Percentiles rank a stretch among this genome's conserved stretches.
These are phyloP conservation scores for Metschnikowia noctiluminum DNA, from an alignment of 805 yeast genomes.

Conservation along the genomic window DNA sequence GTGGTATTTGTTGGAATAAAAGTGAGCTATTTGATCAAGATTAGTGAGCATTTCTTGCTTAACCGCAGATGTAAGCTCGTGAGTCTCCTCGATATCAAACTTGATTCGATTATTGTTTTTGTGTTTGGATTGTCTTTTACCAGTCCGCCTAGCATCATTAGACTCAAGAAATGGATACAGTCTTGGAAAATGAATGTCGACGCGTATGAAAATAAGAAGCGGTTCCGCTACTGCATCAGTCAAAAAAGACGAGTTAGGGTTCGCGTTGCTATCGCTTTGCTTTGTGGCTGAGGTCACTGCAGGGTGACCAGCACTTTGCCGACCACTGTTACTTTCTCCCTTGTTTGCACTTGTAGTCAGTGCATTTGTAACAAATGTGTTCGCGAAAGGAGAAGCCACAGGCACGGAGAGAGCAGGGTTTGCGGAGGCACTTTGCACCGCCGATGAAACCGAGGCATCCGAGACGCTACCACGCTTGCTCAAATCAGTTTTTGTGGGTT, in stretches of 20 bases:
- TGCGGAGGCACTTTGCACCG: no score
- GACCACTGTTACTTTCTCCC: no score
- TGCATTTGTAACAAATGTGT: no score
- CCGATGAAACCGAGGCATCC: no score
- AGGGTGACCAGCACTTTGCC: no score
- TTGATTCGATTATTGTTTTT: conserved; percentile 24
- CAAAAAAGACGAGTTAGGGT: neutral
- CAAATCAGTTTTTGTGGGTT: no score
- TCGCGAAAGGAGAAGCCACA: no score
- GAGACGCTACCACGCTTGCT: no score
- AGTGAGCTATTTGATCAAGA: conserved; percentile 53
- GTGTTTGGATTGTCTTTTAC: conserved; percentile 5
- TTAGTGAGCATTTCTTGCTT: conserved; percentile 49
- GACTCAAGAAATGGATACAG: conserved; percentile 68
- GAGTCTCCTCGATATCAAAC: conserved; percentile 75
- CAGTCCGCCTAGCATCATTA: conserved; percentile 5
- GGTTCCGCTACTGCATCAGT: neutral
- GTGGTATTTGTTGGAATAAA: conserved; percentile 51
- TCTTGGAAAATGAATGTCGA: conserved; percentile 67
- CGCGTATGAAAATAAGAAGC: conserved; percentile 58
- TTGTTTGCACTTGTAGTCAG: no score
- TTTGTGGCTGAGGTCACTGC: no score
- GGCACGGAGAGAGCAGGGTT: no score
- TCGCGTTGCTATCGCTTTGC: neutral
- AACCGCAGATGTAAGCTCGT: conserved; percentile 53